Base-by-base conservation (phyloP, 345 rosid genomes). In the Euclidium syriacum region DNA sequence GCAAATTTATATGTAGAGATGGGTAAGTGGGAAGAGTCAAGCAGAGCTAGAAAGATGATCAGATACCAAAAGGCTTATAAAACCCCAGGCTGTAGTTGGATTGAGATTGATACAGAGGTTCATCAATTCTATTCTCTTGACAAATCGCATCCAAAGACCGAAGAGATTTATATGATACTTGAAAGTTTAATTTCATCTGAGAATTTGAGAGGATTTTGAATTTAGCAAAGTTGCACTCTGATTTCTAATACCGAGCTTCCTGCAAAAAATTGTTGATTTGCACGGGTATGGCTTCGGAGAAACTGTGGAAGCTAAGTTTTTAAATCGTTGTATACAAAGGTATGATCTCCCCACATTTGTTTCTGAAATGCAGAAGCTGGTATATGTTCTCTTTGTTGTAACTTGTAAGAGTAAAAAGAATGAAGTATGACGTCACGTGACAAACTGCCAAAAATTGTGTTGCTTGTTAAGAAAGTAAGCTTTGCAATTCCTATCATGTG, bases 11-110 rank as follows among this genome's bases (percentile, higher is more conserved):
- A 87, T 44, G 94, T 78, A 8, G 87, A 76, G 64, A 75, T 80
- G 25, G 95, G 91, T 55, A 76, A 84, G 39, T 90, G 95, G 95
- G 89, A 85, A 32, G 86, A 82, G 52, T 90, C 71, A 42, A 74
- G 85, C 3, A 68, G 9, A 55, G 81, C 85, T 44, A 81, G 97
- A 70, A 90, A 76, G 77, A 78, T 16, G 77, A 67, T 87, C 47
- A 83, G 79, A 60, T 76, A 83, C 17, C 77, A 64, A 39, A 79
- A 80, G 71, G 84, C 88, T 47, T 76, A 70, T 63, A 85, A 90
- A 80, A 78, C 75, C 17, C 91, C 95, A 6, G 95, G 95, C 39
- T 87, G 95, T 71, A 90, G 97, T 73, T 87, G 94, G 97, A 79
- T 90, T 43, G 85, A 82, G 82, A 77, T 90, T 29, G 85, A 87